Evolutionary conservation across 192 early-diverging fungal genomes (phyloP).

Genomic region (Geranomyces michiganensis): DNA sequence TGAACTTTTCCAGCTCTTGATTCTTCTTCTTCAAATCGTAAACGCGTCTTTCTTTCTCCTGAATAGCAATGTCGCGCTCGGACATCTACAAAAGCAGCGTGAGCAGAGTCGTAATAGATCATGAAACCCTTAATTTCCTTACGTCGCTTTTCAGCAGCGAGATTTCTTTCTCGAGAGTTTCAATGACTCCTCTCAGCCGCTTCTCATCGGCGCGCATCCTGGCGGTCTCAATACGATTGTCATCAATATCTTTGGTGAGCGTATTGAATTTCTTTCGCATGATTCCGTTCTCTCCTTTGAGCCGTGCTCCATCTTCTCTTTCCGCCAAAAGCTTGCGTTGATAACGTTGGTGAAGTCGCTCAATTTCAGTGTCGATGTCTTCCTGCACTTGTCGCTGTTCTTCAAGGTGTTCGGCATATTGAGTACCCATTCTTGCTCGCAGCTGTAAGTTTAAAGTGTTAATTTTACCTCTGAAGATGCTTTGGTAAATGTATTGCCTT

Average conservation of each 20-base stretch:
- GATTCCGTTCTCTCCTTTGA: slow-evolving; percentile 67
- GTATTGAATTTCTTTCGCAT: slow-evolving; percentile 69
- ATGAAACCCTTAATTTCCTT: not conserved
- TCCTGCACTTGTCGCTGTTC: slow-evolving; percentile 45
- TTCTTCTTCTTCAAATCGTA: slow-evolving; percentile 72
- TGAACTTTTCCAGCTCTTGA: slow-evolving; percentile 72
- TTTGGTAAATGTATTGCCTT: too few species aligned
- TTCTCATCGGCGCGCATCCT: slow-evolving; percentile 54
- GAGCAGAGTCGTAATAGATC: not conserved
- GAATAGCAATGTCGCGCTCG: slow-evolving; percentile 64
- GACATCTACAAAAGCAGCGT: slow-evolving; percentile 47
- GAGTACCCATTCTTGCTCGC: slow-evolving; percentile 42
- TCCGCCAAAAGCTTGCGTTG: slow-evolving; percentile 51
- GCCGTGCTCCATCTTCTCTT: slow-evolving; percentile 53
- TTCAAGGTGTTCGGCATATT: slow-evolving; percentile 52
- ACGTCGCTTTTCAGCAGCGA: slow-evolving; percentile 55
- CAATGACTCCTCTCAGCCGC: slow-evolving; percentile 50
- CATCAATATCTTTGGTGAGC: slow-evolving; percentile 63
- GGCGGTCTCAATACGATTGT: slow-evolving; percentile 49
- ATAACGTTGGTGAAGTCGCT: slow-evolving; percentile 42
- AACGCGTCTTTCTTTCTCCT: slow-evolving; percentile 68
- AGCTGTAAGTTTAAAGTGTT: slow-evolving; percentile 42
- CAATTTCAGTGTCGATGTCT: slow-evolving; percentile 59
- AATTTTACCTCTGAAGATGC: too few species aligned
- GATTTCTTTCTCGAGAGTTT: slow-evolving; percentile 57